Evolutionary conservation across 2,329 filamentous ascomycete genomes (phyloP).

Genomic region (Aplosporella prunicola): DNA sequence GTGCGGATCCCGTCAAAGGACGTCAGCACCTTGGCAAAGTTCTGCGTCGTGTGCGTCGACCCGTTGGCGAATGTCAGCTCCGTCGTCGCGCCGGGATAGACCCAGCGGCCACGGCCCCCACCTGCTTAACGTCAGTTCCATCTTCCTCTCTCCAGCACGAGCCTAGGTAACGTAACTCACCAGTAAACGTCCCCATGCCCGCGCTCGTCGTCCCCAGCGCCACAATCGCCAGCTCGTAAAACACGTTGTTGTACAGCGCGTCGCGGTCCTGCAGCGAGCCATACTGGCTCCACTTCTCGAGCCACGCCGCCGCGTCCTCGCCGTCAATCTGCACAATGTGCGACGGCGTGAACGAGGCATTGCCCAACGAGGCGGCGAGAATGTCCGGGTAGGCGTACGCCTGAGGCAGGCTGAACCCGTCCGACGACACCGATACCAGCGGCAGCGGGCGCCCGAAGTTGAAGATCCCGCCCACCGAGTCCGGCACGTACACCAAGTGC

Average conservation of each 20-base stretch:
- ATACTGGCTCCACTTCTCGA: constrained; percentile 38
- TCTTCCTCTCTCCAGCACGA: no score
- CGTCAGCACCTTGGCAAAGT: constrained; percentile 32
- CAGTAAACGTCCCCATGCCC: constrained; percentile 35
- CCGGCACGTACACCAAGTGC: constrained; percentile 50
- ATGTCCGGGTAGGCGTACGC: constrained; percentile 46
- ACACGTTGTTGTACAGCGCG: constrained; percentile 46
- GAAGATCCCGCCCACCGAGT: constrained; percentile 43
- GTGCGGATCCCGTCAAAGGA: constrained; percentile 31
- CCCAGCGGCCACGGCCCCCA: constrained; percentile 34
- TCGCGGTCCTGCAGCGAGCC: constrained; percentile 47
- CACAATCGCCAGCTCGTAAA: constrained; percentile 38
- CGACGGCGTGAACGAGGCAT: constrained; percentile 38
- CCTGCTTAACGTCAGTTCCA: no score
- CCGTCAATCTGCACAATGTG: constrained; percentile 49
- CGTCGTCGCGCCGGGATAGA: constrained; percentile 36
- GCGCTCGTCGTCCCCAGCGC: constrained; percentile 31
- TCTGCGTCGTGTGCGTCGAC: constrained; percentile 29
- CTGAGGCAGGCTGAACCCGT: constrained; percentile 50
- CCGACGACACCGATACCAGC: constrained; percentile 51
- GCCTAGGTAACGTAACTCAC: no score
- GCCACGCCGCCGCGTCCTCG: constrained; percentile 38
- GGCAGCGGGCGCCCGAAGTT: constrained; percentile 38
- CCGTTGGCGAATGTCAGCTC: constrained; percentile 39
- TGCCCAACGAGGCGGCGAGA: constrained; percentile 33